Conservation (phyloP, 2,329 filamentous ascomycete species). For the Xylaria sp. region DNA sequence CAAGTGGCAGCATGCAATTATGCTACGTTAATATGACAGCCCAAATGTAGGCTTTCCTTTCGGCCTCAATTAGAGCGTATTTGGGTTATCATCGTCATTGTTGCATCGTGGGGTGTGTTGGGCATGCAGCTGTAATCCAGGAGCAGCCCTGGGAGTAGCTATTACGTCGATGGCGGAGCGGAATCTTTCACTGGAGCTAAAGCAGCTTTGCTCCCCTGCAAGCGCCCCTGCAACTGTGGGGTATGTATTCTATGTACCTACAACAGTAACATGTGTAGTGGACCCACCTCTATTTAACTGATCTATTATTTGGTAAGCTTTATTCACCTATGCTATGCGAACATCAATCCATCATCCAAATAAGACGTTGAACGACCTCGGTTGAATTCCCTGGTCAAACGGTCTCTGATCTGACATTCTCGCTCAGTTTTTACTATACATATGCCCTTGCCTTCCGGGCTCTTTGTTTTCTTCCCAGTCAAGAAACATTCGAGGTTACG, state of each 20-base stretch:
- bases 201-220: constrained; percentile 21
- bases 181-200: neutral
- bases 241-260: neutral
- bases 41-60: neutral
- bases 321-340: neutral
- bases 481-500: constrained; percentile 19
- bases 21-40: neutral
- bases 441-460: constrained; percentile 8
- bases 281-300: neutral
- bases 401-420: constrained; percentile 11
- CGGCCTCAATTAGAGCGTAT: neutral
- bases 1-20: neutral
- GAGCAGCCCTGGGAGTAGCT: too few relatives aligned
- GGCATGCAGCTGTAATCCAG: neutral
- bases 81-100: neutral
- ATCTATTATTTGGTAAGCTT: constrained; percentile 5
- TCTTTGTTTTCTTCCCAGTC: constrained; percentile 4
- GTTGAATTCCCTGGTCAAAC: neutral
- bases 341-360: constrained; percentile 19
- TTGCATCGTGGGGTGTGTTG: neutral
- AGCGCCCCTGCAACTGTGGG: constrained; percentile 17
- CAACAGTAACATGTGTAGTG: neutral
- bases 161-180: constrained; percentile 35
- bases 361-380: neutral
- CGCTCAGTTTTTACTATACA: constrained; percentile 31